phyloP scores from a whole-genome alignment of 169 alveolate genomes.

The Plasmodium coatneyi region DNA sequence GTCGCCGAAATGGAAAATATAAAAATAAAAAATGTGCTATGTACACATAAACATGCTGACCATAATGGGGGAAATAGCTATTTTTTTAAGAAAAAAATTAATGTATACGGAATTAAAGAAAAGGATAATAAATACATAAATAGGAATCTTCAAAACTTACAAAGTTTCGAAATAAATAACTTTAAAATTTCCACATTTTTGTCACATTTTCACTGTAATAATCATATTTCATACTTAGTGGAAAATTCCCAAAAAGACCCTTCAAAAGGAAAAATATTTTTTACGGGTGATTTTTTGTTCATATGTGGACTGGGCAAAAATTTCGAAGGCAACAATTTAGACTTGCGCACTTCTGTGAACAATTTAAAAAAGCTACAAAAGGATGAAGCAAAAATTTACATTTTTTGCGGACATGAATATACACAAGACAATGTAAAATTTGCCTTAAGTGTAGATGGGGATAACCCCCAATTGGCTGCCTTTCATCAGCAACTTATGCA shows the following conservation, averaged over 20 bases:
- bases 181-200: slow-evolving; percentile 48
- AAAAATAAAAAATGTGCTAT: slow-evolving; percentile 36
- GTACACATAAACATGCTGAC: slow-evolving; percentile 70
- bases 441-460: slow-evolving; percentile 41
- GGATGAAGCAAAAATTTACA: slow-evolving; percentile 24
- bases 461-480: neutral
- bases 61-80: slow-evolving; percentile 51
- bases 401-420: slow-evolving; percentile 72
- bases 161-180: slow-evolving; percentile 30
- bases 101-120: slow-evolving; percentile 68
- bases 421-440: slow-evolving; percentile 45
- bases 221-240: slow-evolving; percentile 46
- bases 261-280: slow-evolving; percentile 26
- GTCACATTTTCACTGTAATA: slow-evolving; percentile 60
- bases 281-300: slow-evolving; percentile 62
- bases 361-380: slow-evolving; percentile 10
- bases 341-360: slow-evolving; percentile 34
- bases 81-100: slow-evolving; percentile 34
- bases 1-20: slow-evolving; percentile 47
- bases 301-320: slow-evolving; percentile 68
- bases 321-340: slow-evolving; percentile 37
- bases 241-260: slow-evolving; percentile 17
- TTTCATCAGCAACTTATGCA: slow-evolving; percentile 28
- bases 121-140: slow-evolving; percentile 36
- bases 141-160: slow-evolving; percentile 13